Base-by-base conservation (phyloP, 1,284 basidiomycete species). In the Grifola frondosa region DNA sequence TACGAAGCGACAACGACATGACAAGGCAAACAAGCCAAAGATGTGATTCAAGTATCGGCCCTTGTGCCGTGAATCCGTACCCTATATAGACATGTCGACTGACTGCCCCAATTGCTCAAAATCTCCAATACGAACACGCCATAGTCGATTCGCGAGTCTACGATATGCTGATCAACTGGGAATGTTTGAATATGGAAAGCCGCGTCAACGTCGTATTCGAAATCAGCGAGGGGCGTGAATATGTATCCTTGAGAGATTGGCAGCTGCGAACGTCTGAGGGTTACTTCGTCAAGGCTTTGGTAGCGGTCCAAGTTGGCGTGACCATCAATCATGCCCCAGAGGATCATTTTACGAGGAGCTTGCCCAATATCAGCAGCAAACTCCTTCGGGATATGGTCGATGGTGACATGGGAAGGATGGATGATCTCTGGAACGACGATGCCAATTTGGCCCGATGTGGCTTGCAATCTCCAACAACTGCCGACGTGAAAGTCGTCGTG, bases 11-110 rank as follows among this genome's bases (percentile, higher is more conserved):
- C n/a, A n/a, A n/a, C n/a, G n/a, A n/a, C n/a, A n/a, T n/a, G n/a
- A n/a, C n/a, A n/a, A n/a, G n/a, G n/a, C n/a, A n/a, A n/a, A n/a
- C n/a, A n/a, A n/a, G n/a, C n/a, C n/a, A n/a, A n/a, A n/a, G n/a
- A n/a, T n/a, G n/a, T n/a, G n/a, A n/a, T n/a, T n/a, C n/a, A n/a
- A n/a, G n/a, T n/a, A n/a, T n/a, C n/a, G n/a, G n/a, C n/a, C n/a
- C n/a, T n/a, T n/a, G n/a, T n/a, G n/a, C 46, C 46, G 20, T 48
- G 46, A 6, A 48, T n/a, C 13, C 46, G 46, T 6, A 48, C 22
- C 3, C 46, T 42, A 33, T 48, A 40, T n/a, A 49, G 29, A 21
- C 43, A 49, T 2, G 42, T 45, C 32, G 4, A 16, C 1, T 28
- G 8, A 2, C 29, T 28, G 4, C 47, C 47, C 47, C 43, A 44